Conservation (phyloP, 345 rosid species). For the Gossypium australe region DNA sequence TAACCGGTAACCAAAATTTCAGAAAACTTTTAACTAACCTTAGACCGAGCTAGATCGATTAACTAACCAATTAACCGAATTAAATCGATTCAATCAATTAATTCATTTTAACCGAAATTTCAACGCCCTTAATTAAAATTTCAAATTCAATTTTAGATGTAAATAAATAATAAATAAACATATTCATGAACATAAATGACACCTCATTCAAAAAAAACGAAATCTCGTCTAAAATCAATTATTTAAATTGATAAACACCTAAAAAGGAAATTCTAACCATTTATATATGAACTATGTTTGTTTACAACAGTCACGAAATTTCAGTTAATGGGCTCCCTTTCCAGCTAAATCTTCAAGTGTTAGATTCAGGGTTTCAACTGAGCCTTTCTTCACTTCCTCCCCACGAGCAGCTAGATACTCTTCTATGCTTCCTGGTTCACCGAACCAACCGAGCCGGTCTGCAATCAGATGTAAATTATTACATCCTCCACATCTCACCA, state of each 20-base stretch:
- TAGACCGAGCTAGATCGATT: rapidly evolving
- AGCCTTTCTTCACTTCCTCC: slow-evolving; percentile 74
- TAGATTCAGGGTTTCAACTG: slow-evolving; percentile 61
- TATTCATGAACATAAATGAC: not conserved
- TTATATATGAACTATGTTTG: too few relatives aligned
- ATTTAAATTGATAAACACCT: too few relatives aligned
- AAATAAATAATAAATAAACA: not conserved
- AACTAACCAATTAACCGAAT: too few relatives aligned
- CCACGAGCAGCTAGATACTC: slow-evolving; percentile 78
- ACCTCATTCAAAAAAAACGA: too few relatives aligned
- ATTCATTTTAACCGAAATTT: too few relatives aligned
- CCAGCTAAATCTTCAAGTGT: slow-evolving; percentile 88
- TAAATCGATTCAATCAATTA: too few relatives aligned
- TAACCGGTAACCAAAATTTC: rapidly evolving
- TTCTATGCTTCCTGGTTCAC: slow-evolving; percentile 78
- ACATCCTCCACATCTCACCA: slow-evolving; percentile 76
- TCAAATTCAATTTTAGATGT: too few relatives aligned
- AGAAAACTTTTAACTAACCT: too few relatives aligned
- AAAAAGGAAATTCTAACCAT: too few relatives aligned
- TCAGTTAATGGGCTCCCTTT: slow-evolving; percentile 25
- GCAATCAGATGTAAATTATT: slow-evolving; percentile 82
- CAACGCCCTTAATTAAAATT: too few relatives aligned
- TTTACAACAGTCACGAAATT: too few relatives aligned
- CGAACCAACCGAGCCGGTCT: slow-evolving; percentile 84
- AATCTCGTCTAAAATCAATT: too few relatives aligned